Percentiles rank a stretch among this genome's conserved stretches.
Conservation (phyloP, 2,329 filamentous ascomycete species). For the Polychaeton citri region DNA sequence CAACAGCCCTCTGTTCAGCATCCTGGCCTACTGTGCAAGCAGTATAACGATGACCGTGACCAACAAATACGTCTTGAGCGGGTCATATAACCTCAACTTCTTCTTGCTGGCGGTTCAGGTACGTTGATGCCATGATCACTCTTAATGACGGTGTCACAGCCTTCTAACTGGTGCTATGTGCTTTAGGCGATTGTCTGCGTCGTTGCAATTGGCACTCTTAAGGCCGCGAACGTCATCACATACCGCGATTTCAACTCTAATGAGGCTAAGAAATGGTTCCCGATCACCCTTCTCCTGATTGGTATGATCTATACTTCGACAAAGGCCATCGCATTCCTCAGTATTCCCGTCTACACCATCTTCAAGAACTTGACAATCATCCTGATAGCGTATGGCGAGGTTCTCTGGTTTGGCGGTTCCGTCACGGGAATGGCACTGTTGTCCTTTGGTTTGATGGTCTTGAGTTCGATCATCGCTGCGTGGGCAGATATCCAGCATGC, state of each 20-base stretch:
- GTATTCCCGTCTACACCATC: slow-evolving; percentile 96
- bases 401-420: slow-evolving; percentile 92
- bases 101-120: slow-evolving; percentile 90
- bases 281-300: slow-evolving; percentile 86
- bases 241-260: slow-evolving; percentile 74
- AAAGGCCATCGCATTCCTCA: slow-evolving; percentile 91
- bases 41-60: slow-evolving; percentile 99
- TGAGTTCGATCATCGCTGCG: slow-evolving; percentile 86
- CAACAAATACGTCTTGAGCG: slow-evolving; percentile 96
- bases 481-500: slow-evolving; percentile 95
- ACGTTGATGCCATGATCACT: slow-evolving; percentile 23
- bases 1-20: slow-evolving; percentile 64
- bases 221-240: slow-evolving; percentile 67
- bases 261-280: slow-evolving; percentile 94
- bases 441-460: slow-evolving; percentile 91
- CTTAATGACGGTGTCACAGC: not conserved
- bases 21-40: slow-evolving; percentile 81
- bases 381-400: slow-evolving; percentile 94
- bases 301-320: slow-evolving; percentile 98
- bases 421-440: slow-evolving; percentile 79
- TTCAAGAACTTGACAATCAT: slow-evolving; percentile 99
- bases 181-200: slow-evolving; percentile 85
- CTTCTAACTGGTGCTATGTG: slow-evolving; percentile 42
- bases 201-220: slow-evolving; percentile 67
- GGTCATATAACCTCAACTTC: slow-evolving; percentile 91